Evolutionary conservation across 2,329 filamentous ascomycete genomes (phyloP).

Genomic region (Fusarium hainanense): DNA sequence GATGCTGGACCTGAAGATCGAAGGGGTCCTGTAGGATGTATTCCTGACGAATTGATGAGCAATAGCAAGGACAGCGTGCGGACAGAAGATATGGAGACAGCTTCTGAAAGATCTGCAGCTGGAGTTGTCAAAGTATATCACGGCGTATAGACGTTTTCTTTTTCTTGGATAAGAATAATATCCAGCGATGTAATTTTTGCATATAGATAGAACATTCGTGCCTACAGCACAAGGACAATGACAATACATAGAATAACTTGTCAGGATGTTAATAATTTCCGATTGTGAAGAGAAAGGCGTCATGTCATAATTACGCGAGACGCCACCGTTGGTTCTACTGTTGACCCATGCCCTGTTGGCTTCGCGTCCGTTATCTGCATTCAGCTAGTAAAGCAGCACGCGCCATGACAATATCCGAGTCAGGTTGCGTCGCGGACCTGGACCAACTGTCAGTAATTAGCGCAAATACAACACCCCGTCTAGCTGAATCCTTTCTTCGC

Average conservation of each 20-base stretch:
- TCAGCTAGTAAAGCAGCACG: background rate
- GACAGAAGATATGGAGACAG: constrained; percentile 41
- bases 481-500: background rate
- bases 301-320: background rate
- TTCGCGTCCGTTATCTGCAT: background rate
- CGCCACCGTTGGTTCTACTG: background rate
- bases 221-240: constrained; percentile 12
- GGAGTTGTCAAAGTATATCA: constrained; percentile 46
- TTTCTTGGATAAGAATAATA: constrained; percentile 22
- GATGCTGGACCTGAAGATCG: constrained; percentile 39
- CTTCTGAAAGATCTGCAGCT: constrained; percentile 42
- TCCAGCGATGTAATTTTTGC: constrained; percentile 5
- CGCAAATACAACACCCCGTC: background rate
- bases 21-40: constrained; percentile 34
- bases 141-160: constrained; percentile 38
- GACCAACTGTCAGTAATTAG: background rate
- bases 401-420: background rate
- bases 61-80: constrained; percentile 38
- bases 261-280: background rate
- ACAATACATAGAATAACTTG: background rate
- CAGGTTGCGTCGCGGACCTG: background rate
- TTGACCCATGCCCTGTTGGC: background rate
- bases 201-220: constrained; percentile 23
- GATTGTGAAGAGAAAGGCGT: background rate
- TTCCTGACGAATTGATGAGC: constrained; percentile 31